Conservation (phyloP, 108 stramenopile genomes). For the Skeletonema costatum region DNA sequence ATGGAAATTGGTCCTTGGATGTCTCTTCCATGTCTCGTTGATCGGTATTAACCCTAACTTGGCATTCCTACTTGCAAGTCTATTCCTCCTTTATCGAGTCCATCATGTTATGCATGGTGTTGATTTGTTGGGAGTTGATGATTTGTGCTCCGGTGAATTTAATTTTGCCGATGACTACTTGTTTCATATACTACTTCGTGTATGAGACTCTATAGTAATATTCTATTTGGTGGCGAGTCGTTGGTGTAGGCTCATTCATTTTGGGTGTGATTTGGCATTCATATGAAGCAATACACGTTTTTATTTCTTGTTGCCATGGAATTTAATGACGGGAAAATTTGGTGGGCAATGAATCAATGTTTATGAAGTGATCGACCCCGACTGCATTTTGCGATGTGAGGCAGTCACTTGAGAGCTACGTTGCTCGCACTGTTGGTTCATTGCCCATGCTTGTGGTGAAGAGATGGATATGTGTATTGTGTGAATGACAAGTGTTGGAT, state of each 20-base stretch:
- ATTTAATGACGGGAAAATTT: slow-evolving; percentile 32
- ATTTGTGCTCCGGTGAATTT: not conserved
- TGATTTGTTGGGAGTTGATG: slow-evolving; percentile 21
- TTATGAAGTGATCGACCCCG: slow-evolving; percentile 43
- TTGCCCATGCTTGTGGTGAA: not conserved
- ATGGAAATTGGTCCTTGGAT: slow-evolving; percentile 43
- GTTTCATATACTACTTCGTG: not conserved
- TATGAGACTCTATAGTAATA: not conserved
- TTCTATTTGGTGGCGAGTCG: slow-evolving; percentile 24
- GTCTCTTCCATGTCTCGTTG: slow-evolving; percentile 12
- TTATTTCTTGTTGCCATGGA: slow-evolving; percentile 1
- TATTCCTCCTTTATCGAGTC: slow-evolving; percentile 15
- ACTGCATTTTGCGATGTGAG: slow-evolving; percentile 14
- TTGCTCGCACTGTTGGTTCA: slow-evolving; percentile 22
- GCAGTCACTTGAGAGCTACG: slow-evolving; percentile 48
- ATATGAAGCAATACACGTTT: not conserved
- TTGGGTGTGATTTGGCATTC: slow-evolving; percentile 15
- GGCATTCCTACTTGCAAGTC: not conserved
- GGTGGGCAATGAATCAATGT: slow-evolving; percentile 12
- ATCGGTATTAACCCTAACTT: slow-evolving; percentile 41
- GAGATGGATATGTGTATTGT: not conserved
- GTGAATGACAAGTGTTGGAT: not conserved
- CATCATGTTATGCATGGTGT: not conserved
- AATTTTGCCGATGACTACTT: slow-evolving; percentile 7
- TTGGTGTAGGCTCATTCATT: not conserved